Evolutionary conservation across 2,329 filamentous ascomycete genomes (phyloP), one percentile per base, ranked within the genome.

Genomic region (Cordyceps cateniannulata): DNA sequence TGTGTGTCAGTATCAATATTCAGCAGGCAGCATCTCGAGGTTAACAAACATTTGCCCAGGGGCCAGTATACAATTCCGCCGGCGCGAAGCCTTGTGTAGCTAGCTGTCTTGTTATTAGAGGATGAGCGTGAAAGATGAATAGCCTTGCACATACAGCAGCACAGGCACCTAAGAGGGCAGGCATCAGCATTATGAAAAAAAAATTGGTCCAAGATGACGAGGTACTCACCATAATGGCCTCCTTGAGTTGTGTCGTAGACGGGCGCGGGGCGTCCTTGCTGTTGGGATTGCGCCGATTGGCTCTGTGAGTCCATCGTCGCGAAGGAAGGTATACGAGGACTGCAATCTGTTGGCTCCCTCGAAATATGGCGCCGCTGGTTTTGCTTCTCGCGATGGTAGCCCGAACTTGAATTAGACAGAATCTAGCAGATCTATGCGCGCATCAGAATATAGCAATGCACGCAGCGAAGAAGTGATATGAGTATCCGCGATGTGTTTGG

Each of bases 51-150:
- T 99, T 99, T 68, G 91, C 89, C 93, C 93, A 98, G 64, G 91
- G 88, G 18, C 93, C 93, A 1, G 91, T 93, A 76, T 97, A 98
- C 61, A 96, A 85, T 74, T 97, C 93, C 50, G 91, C 88, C n/a
- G 93, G 92, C 51, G 91, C 91, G 74, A 91, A 95, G 61, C 92
- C 92, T 77, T 91, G 88, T 49, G 88, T 86, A 53, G 93, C 91
- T 67, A 97, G 88, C 90, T 95, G 74, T 25, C 48, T 63, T n/a
- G 22, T 24, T 20, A 65, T 71, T 70, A 79, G 63, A 61, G 62
- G 52, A 64, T 64, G 25, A 22, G 24, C 59, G 16, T 8, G 60
- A 69, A 7, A 18, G 65, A 63, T 40, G 24, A 49, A 48, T 38
- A 56, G 12, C 25, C 35, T 24, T 38, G 48, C 64, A 71, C 68